Evolutionary conservation across 305 asterid genomes (phyloP), one percentile per base, ranked within the genome.

Genomic region (Plantago lanceolata): DNA sequence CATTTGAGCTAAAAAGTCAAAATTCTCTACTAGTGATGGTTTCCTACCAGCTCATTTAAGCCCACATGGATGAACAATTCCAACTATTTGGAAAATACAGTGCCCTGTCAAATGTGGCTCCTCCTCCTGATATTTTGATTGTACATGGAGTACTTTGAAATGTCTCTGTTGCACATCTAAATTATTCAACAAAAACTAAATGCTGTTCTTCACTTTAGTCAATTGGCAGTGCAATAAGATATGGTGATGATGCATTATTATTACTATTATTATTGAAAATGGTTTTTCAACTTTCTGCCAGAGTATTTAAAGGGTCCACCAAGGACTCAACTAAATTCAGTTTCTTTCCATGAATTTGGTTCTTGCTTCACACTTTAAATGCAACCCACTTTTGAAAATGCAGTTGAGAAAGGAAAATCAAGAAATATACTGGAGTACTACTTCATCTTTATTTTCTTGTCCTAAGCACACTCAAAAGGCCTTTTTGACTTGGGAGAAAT

Each of bases 391-490:
- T 73, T 73, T 57, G 75, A 48, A 68, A 69, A 31, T 63, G 68
- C 26, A 58, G 72, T 50, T 66, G 44, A 67, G 54, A 37, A 19
- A 35, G 9, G 40, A 33, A 60, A 59, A 48, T 47, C 26, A 47
- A 16, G 19, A 1, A 57, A 58, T 68, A n/a, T n/a, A n/a, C n/a
- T n/a, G n/a, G n/a, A n/a, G n/a, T n/a, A n/a, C n/a, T n/a, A 66
- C 8, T 70, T 62, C 29, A n/a, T 44, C 61, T 67, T 64, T 68
- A 48, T 43, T 64, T 47, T 66, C 67, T 63, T 52, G 73, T 69
- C 69, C 62, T 43, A 69, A 71, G 69, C 78, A 64, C 81, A 77
- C 82, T 77, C 82, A 77, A 59, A 45, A 21, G n/a, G 65, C 53
- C 71, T 59, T 74, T 74, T 79, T 79, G 81, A 76, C 84, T 67